Conservation (phyloP, 2,329 filamentous ascomycete species). For the Anthostomella pinea region DNA sequence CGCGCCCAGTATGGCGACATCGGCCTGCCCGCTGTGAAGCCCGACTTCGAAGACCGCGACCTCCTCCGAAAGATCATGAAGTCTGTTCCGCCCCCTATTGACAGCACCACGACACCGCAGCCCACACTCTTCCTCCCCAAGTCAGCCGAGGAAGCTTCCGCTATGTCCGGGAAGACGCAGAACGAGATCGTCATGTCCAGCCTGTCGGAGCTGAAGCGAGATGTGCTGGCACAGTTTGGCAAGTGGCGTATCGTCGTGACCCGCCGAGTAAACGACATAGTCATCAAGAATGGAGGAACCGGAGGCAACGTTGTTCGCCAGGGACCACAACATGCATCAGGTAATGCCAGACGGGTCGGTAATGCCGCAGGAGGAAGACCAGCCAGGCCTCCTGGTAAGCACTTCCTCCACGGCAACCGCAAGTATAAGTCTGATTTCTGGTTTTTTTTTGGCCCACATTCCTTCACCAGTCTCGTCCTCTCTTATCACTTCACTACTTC, state of each 20-base stretch:
- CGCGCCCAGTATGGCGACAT: slow-evolving; percentile 26
- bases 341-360: slow-evolving; percentile 37
- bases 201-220: slow-evolving; percentile 65
- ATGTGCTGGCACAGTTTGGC: slow-evolving; percentile 68
- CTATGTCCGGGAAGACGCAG: slow-evolving; percentile 38
- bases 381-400: slow-evolving; percentile 35
- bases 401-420: slow-evolving; percentile 18
- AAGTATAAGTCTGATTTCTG: slow-evolving; percentile 13
- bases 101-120: slow-evolving; percentile 5
- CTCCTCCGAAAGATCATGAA: slow-evolving; percentile 18
- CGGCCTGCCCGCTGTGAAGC: slow-evolving; percentile 12
- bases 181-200: slow-evolving; percentile 23
- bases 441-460: slow-evolving; percentile 4
- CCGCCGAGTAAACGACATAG: slow-evolving; percentile 67
- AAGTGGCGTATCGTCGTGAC: slow-evolving; percentile 76
- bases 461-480: slow-evolving; percentile 16
- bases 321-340: slow-evolving; percentile 16
- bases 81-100: slow-evolving; percentile 3
- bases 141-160: slow-evolving; percentile 29
- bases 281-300: slow-evolving; percentile 43
- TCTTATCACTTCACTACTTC: not conserved
- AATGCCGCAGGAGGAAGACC: slow-evolving; percentile 33
- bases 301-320: slow-evolving; percentile 23
- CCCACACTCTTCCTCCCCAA: slow-evolving; percentile 26
- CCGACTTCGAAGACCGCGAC: slow-evolving; percentile 23